Percentiles rank a stretch among this genome's conserved stretches.
phyloP scores from a whole-genome alignment of 2,329 filamentous ascomycete genomes.

The Trichoderma sp. region DNA sequence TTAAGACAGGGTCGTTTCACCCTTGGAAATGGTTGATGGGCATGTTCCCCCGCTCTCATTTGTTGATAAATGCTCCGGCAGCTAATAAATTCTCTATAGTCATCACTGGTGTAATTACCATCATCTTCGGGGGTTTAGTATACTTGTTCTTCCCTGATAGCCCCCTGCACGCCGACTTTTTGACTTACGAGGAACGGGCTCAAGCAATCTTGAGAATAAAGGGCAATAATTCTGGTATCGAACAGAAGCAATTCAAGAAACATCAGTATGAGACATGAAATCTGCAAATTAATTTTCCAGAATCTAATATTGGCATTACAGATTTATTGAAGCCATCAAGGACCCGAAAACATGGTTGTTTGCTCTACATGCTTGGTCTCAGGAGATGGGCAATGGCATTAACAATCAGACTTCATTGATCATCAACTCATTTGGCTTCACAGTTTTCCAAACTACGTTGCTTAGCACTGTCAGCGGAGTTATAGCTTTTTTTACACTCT shows the following conservation, averaged over 20 bases:
- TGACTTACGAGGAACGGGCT: conserved; percentile 28
- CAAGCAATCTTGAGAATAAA: conserved; percentile 34
- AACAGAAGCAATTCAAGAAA: conserved; percentile 36
- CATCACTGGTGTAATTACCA: conserved; percentile 23
- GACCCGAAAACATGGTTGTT: conserved; percentile 34
- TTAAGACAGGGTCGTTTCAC: conserved; percentile 35
- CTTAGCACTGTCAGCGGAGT: conserved; percentile 22
- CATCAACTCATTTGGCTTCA: conserved; percentile 45
- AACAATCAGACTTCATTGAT: conserved; percentile 43
- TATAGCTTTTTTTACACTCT: conserved; percentile 18
- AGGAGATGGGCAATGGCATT: conserved; percentile 40
- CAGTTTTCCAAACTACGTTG: conserved; percentile 35
- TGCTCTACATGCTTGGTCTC: conserved; percentile 30
- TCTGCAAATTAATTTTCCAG: no score
- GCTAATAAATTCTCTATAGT: conserved; percentile 14
- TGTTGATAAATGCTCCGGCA: accelerated
- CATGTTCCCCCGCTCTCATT: conserved; percentile 11
- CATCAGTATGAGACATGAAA: conserved; percentile 25
- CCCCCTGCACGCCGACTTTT: conserved; percentile 23
- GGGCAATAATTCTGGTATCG: conserved; percentile 34
- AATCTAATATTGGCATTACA: background rate
- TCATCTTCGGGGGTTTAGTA: conserved; percentile 23
- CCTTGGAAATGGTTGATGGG: conserved; percentile 42
- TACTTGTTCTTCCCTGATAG: conserved; percentile 19
- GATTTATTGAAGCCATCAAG: conserved; percentile 30